Conservation (phyloP, 1,139 yeast species). For the Candida neerlandica region DNA sequence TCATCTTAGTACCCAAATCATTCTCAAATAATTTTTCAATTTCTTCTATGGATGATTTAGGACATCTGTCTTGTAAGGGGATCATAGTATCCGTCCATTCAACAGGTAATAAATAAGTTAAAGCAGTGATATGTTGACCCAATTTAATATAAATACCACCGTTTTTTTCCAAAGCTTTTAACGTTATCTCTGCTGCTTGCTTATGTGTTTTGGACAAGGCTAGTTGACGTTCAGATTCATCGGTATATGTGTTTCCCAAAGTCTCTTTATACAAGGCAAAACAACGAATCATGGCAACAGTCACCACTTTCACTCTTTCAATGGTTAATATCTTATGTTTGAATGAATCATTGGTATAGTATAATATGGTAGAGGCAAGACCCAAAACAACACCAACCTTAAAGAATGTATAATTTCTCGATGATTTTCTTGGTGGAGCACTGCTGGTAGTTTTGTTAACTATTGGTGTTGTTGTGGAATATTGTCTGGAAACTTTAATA, state of each 20-base stretch:
- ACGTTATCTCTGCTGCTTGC: conserved; percentile 77
- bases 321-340: conserved; percentile 41
- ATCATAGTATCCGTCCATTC: conserved; percentile 97
- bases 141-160: conserved; percentile 93
- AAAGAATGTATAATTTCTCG: conserved; percentile 18
- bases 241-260: conserved; percentile 47
- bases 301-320: conserved; percentile 64
- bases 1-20: conserved; percentile 66
- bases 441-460: background rate
- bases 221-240: conserved; percentile 49
- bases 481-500: background rate
- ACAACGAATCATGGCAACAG: conserved; percentile 64
- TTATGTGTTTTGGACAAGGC: conserved; percentile 65
- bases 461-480: background rate
- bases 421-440: background rate
- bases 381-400: conserved; percentile 37
- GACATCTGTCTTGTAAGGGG: conserved; percentile 91
- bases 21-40: conserved; percentile 62
- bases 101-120: conserved; percentile 84
- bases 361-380: conserved; percentile 30
- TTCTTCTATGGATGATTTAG: conserved; percentile 72
- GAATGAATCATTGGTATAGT: conserved; percentile 36
- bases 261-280: conserved; percentile 64
- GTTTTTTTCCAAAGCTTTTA: conserved; percentile 76
- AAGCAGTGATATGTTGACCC: conserved; percentile 92